Conservation (phyloP, 208 protist genomes). For the Acanthamoeba healyi region DNA sequence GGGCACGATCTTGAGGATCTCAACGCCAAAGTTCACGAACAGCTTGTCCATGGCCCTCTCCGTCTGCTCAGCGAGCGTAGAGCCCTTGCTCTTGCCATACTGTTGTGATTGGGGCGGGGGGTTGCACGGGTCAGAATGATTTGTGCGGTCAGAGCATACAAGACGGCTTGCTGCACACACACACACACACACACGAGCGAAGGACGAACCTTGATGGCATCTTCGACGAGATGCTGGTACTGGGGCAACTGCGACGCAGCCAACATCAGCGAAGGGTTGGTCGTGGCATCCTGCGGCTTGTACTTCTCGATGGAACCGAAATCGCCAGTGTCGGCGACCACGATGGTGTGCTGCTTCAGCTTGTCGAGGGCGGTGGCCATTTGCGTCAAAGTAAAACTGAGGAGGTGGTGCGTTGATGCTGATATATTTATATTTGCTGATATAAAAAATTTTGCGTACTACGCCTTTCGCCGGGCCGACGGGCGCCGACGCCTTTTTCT, state of each 20-base stretch:
- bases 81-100: constrained; percentile 78
- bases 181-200: no score
- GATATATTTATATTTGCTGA: no score
- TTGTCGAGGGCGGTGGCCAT: constrained; percentile 9
- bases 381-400: no score
- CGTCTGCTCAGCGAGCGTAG: not conserved
- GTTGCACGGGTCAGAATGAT: not conserved
- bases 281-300: constrained; percentile 97
- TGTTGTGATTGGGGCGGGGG: not conserved
- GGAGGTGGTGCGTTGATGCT: no score
- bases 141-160: not conserved
- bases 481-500: no score
- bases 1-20: constrained; percentile 98
- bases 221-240: constrained; percentile 90
- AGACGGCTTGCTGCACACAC: no score
- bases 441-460: no score
- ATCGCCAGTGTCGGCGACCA: constrained; percentile 96
- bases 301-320: constrained; percentile 95
- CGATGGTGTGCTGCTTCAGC: constrained; percentile 15
- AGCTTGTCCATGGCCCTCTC: constrained; percentile 12
- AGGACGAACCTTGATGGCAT: constrained; percentile 89
- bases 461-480: no score
- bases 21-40: constrained; percentile 96
- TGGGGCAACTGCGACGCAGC: constrained; percentile 92
- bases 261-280: constrained; percentile 97